Percentiles rank a stretch among this genome's conserved stretches.
These are phyloP conservation scores for Hibiscus syriacus DNA, from an alignment of 345 rosid species.

Conservation along the genomic window DNA sequence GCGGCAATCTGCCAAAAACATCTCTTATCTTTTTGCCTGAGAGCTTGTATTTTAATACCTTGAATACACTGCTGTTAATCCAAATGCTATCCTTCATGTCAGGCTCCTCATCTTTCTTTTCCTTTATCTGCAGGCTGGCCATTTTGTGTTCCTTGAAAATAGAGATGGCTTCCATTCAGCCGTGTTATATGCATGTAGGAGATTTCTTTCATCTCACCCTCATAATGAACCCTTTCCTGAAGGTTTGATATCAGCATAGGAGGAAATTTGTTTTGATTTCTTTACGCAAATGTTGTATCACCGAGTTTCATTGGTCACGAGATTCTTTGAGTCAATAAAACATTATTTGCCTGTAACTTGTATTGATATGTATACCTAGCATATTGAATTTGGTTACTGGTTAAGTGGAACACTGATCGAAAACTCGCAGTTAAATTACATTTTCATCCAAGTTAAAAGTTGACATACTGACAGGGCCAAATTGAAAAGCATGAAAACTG, in stretches of 20 bases:
- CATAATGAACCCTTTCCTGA: constrained; percentile 47
- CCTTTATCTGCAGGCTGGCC: constrained; percentile 57
- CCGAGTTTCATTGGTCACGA: not conserved
- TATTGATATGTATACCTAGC: not conserved
- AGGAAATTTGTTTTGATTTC: constrained; percentile 8
- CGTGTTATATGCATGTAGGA: constrained; percentile 68
- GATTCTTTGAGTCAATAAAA: constrained; percentile 3
- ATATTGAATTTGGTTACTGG: not conserved
- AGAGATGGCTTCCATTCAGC: constrained; percentile 70
- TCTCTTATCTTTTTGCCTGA: not conserved
- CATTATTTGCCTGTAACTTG: constrained; percentile 14
- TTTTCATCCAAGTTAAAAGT: not conserved
- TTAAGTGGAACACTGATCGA: not conserved
- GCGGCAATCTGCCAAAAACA: not conserved
- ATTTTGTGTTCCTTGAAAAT: constrained; percentile 85
- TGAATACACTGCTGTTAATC: not conserved
- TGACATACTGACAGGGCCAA: not conserved
- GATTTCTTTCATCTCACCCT: constrained; percentile 45
- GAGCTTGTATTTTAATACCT: not conserved
- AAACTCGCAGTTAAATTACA: not conserved
- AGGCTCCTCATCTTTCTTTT: not conserved
- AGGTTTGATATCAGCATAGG: constrained; percentile 54
- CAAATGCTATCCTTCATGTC: not conserved
- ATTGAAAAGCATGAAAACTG: not conserved
- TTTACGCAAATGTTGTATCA: not conserved